These are phyloP conservation scores for Rhododendron mucronatum DNA, from an alignment of 148 eudicot species.

Conservation along the genomic window DNA sequence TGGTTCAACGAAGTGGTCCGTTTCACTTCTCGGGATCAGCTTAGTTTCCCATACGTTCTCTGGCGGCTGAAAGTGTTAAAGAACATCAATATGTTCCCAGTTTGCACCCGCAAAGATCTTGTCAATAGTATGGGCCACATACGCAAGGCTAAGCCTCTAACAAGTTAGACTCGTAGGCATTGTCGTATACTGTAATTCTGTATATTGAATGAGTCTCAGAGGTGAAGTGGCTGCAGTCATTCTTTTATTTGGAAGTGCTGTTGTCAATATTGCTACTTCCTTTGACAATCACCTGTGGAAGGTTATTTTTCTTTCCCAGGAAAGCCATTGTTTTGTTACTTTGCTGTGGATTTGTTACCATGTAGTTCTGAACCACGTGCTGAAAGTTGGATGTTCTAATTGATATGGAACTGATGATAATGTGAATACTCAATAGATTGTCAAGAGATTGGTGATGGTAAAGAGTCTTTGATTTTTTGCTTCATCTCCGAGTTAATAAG, in stretches of 20 bases:
- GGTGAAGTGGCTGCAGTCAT: neutral
- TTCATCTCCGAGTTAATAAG: neutral
- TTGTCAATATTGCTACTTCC: neutral
- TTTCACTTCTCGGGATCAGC: conserved; percentile 95
- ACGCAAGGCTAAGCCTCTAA: conserved; percentile 87
- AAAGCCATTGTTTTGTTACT: neutral
- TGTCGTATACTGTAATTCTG: neutral
- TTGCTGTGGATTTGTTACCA: neutral
- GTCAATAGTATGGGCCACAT: conserved; percentile 98
- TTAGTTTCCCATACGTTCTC: conserved; percentile 85
- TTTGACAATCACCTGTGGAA: neutral
- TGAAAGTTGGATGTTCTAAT: neutral
- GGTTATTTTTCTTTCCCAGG: neutral
- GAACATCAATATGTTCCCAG: conserved; percentile 83
- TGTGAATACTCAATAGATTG: neutral
- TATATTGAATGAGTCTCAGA: neutral
- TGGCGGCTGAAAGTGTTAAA: conserved; percentile 71
- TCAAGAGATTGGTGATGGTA: neutral
- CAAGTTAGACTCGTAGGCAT: conserved; percentile 11
- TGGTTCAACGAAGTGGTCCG: conserved; percentile 98
- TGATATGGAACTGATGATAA: neutral
- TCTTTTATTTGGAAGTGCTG: neutral
- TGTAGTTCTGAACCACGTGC: neutral
- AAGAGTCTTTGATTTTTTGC: neutral
- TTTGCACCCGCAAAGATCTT: conserved; percentile 91